These are phyloP conservation scores for Drechmeria coniospora DNA, from an alignment of 2,329 filamentous ascomycete species.

Conservation along the genomic window DNA sequence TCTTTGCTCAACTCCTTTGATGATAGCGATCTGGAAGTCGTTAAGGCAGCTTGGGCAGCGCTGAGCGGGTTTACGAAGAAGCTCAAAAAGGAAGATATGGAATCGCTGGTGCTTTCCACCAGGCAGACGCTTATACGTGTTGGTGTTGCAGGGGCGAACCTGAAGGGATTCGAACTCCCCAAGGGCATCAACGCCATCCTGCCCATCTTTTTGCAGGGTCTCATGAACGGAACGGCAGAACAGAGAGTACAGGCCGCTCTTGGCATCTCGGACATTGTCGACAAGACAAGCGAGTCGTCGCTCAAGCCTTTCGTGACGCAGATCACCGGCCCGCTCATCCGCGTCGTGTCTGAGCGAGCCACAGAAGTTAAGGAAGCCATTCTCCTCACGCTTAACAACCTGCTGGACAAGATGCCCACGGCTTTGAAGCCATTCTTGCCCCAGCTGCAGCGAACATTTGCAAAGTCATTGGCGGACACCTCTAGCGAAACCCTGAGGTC, in stretches of 20 bases:
- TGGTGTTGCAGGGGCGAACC: constrained; percentile 68
- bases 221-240: constrained; percentile 90
- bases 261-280: constrained; percentile 89
- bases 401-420: constrained; percentile 90
- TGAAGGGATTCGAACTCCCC: constrained; percentile 79
- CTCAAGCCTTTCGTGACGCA: constrained; percentile 93
- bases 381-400: constrained; percentile 80
- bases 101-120: constrained; percentile 73
- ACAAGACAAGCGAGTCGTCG: constrained; percentile 74
- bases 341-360: constrained; percentile 91
- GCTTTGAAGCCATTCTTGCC: constrained; percentile 95
- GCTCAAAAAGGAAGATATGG: constrained; percentile 96
- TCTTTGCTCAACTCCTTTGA: constrained; percentile 84
- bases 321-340: constrained; percentile 92
- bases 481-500: constrained; percentile 78
- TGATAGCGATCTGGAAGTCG: constrained; percentile 66
- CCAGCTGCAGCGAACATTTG: constrained; percentile 91
- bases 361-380: constrained; percentile 95
- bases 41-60: constrained; percentile 80
- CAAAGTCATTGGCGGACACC: constrained; percentile 84
- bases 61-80: constrained; percentile 77
- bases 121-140: constrained; percentile 76
- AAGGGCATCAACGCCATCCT: constrained; percentile 96
- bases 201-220: constrained; percentile 91
- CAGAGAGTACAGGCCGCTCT: constrained; percentile 85